These are phyloP conservation scores for Asterophora parasitica DNA, from an alignment of 768 basidiomycete species.

Conservation along the genomic window DNA sequence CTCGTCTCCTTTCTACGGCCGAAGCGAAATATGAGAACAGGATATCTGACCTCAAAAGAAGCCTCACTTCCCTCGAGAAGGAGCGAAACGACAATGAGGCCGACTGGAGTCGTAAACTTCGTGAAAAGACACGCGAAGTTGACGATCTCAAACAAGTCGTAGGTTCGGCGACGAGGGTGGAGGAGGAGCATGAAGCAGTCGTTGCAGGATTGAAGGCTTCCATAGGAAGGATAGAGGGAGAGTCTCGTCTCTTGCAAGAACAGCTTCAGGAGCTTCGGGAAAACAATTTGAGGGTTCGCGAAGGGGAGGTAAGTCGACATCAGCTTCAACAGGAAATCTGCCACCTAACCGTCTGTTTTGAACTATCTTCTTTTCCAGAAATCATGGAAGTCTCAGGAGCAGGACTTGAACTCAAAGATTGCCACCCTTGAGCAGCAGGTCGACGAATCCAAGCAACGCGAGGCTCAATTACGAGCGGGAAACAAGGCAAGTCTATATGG, in stretches of 20 bases:
- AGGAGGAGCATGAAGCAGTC: conserved; percentile 54
- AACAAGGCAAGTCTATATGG: conserved; percentile 62
- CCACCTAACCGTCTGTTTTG: conserved; percentile 4
- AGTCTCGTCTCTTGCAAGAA: conserved; percentile 42
- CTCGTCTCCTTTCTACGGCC: conserved; percentile 66
- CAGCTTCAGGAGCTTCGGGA: conserved; percentile 53
- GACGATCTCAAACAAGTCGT: conserved; percentile 65
- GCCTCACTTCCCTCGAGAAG: conserved; percentile 61
- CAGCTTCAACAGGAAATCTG: neutral
- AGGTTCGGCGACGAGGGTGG: conserved; percentile 51
- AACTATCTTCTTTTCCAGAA: conserved; percentile 27
- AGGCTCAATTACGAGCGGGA: conserved; percentile 62
- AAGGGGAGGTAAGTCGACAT: conserved; percentile 54
- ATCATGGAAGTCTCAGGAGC: conserved; percentile 31
- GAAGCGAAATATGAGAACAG: conserved; percentile 76
- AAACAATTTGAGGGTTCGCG: conserved; percentile 44
- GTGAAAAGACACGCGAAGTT: conserved; percentile 70
- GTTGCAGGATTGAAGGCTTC: conserved; percentile 48
- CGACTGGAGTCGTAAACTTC: conserved; percentile 83
- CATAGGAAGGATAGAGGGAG: conserved; percentile 47
- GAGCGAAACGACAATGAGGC: conserved; percentile 87
- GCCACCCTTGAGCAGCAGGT: conserved; percentile 57
- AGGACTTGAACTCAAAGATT: conserved; percentile 46
- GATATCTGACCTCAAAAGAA: conserved; percentile 64
- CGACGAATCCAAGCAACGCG: conserved; percentile 68